Evolutionary conservation across 495 filamentous ascomycete species (phyloP).

Genomic region (Aspergillus sclerotioniger): DNA sequence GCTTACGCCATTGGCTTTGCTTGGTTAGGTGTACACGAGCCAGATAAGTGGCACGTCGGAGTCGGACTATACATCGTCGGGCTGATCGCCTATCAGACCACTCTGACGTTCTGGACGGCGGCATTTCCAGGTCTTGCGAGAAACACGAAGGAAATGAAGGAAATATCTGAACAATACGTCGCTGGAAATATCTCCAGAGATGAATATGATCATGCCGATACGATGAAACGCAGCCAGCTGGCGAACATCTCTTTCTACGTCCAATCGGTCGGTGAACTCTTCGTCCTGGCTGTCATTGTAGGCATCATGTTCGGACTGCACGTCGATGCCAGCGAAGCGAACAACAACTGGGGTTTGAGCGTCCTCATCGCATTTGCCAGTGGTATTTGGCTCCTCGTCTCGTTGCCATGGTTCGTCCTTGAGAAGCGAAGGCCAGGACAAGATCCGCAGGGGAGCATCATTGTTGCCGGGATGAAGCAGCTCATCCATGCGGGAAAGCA

Average conservation of each 20-base stretch:
- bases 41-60: constrained; percentile 54
- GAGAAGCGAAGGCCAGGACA: constrained; percentile 63
- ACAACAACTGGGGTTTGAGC: constrained; percentile 65
- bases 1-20: constrained; percentile 62
- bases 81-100: constrained; percentile 64
- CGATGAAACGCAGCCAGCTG: constrained; percentile 58
- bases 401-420: constrained; percentile 62
- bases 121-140: constrained; percentile 62
- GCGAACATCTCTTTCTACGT: constrained; percentile 63
- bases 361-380: constrained; percentile 64
- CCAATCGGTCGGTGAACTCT: constrained; percentile 57
- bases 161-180: constrained; percentile 50
- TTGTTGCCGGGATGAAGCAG: constrained; percentile 59
- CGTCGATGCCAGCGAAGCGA: constrained; percentile 53
- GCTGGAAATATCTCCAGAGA: constrained; percentile 52
- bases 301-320: constrained; percentile 61
- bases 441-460: constrained; percentile 41
- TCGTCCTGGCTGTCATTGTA: constrained; percentile 61
- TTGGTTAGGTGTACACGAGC: constrained; percentile 60
- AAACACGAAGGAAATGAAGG: constrained; percentile 53
- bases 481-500: constrained; percentile 54
- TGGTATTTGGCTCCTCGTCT: constrained; percentile 59
- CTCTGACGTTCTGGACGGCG: constrained; percentile 65
- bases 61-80: constrained; percentile 62
- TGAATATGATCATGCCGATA: constrained; percentile 61